Evolutionary conservation across 805 yeast species (phyloP).

Genomic region (Kluyveromyces starmeri): DNA sequence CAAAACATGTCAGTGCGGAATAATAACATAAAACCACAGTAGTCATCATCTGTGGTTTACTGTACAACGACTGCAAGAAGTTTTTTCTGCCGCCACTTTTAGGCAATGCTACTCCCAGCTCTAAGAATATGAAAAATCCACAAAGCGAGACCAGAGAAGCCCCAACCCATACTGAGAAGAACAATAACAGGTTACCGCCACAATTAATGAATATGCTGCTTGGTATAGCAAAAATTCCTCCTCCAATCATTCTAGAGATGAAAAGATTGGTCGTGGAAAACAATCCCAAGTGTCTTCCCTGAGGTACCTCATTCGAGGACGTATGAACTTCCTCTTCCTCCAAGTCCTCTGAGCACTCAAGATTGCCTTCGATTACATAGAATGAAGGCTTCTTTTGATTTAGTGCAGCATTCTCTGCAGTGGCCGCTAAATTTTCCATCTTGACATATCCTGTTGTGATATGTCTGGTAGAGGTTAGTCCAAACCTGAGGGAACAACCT

Average conservation of each 20-base stretch:
- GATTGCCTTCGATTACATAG: too few species aligned
- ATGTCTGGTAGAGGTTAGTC: too few species aligned
- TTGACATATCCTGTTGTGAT: too few species aligned
- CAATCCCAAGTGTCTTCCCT: conserved; percentile 66
- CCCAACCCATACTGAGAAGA: conserved; percentile 53
- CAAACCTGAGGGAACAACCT: too few species aligned
- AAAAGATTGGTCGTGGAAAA: conserved; percentile 57
- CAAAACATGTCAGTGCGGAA: conserved; percentile 46
- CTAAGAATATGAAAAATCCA: conserved; percentile 58
- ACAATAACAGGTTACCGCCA: conserved; percentile 57
- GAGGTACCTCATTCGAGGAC: conserved; percentile 44
- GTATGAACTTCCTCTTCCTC: too few species aligned
- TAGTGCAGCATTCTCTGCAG: too few species aligned
- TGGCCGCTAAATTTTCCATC: too few species aligned
- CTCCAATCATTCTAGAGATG: conserved; percentile 63
- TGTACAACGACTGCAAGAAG: conserved; percentile 59
- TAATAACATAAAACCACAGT: conserved; percentile 43
- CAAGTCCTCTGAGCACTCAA: too few species aligned
- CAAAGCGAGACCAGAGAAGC: conserved; percentile 57
- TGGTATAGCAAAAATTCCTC: conserved; percentile 71
- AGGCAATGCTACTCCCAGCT: conserved; percentile 62
- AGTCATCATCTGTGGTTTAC: conserved; percentile 47
- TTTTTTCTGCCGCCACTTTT: conserved; percentile 71
- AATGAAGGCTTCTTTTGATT: too few species aligned
- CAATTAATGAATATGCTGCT: conserved; percentile 56